phyloP scores from a whole-genome alignment of 164 flowering plant species.

The Nymphaea colorata region DNA sequence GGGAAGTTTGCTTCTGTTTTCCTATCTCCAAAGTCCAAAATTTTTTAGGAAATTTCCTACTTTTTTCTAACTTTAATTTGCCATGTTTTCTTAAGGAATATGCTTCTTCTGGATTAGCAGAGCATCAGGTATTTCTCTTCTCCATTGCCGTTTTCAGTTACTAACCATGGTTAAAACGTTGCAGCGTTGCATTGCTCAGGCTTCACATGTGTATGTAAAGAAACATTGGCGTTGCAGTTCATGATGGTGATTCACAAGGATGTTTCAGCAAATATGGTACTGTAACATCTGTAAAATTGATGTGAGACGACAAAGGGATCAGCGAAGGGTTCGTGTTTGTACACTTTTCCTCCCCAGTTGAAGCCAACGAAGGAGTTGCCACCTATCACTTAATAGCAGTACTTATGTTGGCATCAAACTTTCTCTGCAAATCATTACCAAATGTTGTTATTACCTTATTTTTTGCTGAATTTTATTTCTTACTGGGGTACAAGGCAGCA shows the following conservation, averaged over 20 bases:
- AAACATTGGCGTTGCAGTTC: conserved; percentile 60
- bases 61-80: no score
- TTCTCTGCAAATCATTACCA: neutral
- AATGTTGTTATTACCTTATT: neutral
- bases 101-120: no score
- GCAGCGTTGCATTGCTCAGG: conserved; percentile 19
- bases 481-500: conserved; percentile 22
- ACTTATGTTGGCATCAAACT: no score
- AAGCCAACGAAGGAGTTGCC: conserved; percentile 64
- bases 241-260: conserved; percentile 47
- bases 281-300: conserved; percentile 61
- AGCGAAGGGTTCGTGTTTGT: conserved; percentile 94
- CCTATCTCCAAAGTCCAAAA: no score
- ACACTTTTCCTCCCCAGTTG: conserved; percentile 69
- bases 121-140: no score
- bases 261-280: conserved; percentile 68
- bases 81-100: no score
- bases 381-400: conserved; percentile 38
- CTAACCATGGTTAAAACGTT: no score
- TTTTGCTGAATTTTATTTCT: neutral
- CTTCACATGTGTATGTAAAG: conserved; percentile 72
- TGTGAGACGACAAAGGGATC: conserved; percentile 68
- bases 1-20: no score
- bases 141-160: no score
- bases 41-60: no score